Percentiles rank a stretch among this genome's conserved stretches.
Conservation (phyloP, 2,329 filamentous ascomycete genomes). For the Xylariaceae sp. region DNA sequence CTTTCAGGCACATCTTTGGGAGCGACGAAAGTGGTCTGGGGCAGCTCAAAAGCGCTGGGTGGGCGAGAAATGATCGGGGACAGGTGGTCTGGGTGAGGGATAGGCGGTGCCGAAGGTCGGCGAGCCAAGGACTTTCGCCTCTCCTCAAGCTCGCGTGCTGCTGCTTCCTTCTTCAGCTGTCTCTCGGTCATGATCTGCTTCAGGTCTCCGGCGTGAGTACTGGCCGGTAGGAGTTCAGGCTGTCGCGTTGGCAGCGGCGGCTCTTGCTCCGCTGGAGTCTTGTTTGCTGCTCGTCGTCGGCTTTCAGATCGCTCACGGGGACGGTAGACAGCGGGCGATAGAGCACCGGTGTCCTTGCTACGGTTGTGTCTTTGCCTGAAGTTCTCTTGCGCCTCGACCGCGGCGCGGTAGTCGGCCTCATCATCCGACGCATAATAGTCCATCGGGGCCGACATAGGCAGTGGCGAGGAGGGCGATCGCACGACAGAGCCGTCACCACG, state of each 20-base stretch:
- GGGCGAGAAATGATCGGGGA: constrained; percentile 31
- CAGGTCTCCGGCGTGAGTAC: constrained; percentile 47
- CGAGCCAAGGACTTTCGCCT: constrained; percentile 78
- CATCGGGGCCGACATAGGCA: constrained; percentile 65
- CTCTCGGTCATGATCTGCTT: constrained; percentile 55
- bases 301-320: constrained; percentile 36
- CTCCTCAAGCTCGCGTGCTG: constrained; percentile 83
- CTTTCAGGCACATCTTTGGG: constrained; percentile 47
- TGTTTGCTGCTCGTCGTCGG: constrained; percentile 28
- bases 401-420: constrained; percentile 55
- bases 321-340: constrained; percentile 25
- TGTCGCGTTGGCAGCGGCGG: constrained; percentile 26
- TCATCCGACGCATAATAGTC: constrained; percentile 58
- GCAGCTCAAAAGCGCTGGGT: constrained; percentile 36
- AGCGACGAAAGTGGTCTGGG: constrained; percentile 36
- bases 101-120: constrained; percentile 72
- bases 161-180: constrained; percentile 65
- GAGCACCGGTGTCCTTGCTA: constrained; percentile 38
- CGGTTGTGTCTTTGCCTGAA: constrained; percentile 53
- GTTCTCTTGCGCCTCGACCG: constrained; percentile 48
- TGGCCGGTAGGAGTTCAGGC: constrained; percentile 12
- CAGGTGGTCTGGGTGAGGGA: constrained; percentile 67
- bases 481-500: constrained; percentile 54
- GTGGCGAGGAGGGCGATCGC: constrained; percentile 75
- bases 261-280: constrained; percentile 24